Percentiles rank a stretch among this genome's conserved stretches.
phyloP scores from a whole-genome alignment of 2,329 filamentous ascomycete genomes.

The Pseudocercospora macadamiae region DNA sequence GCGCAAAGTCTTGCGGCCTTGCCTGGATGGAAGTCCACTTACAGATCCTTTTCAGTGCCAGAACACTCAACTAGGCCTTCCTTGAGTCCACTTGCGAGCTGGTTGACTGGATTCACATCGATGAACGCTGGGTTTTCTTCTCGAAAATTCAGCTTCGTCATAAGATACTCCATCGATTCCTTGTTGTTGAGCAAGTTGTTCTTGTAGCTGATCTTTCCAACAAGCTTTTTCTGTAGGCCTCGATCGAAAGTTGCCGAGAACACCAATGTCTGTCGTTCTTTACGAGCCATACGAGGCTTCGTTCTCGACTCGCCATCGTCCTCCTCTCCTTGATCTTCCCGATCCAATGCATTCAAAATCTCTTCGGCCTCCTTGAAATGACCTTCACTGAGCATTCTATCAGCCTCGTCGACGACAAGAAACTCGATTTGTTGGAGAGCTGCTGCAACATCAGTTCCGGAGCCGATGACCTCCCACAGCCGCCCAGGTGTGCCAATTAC shows the following conservation, averaged over 20 bases:
- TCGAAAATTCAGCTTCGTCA: constrained; percentile 86
- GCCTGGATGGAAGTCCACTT: too few species aligned
- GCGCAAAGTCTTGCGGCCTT: too few species aligned
- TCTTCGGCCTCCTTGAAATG: constrained; percentile 94
- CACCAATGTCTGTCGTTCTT: constrained; percentile 77
- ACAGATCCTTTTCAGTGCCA: constrained; percentile 96
- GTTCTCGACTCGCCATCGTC: constrained; percentile 37
- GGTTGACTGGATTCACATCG: constrained; percentile 84
- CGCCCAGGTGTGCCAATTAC: constrained; percentile 84
- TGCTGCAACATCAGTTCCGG: constrained; percentile 68
- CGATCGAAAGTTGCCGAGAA: constrained; percentile 97
- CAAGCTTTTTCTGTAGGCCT: constrained; percentile 85
- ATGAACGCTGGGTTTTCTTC: constrained; percentile 85
- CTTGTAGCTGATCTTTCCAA: constrained; percentile 69
- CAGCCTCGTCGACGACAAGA: constrained; percentile 90
- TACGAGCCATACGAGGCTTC: too few species aligned
- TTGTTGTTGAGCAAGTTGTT: constrained; percentile 69
- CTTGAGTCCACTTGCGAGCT: constrained; percentile 83
- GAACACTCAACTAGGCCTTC: constrained; percentile 92
- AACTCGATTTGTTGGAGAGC: constrained; percentile 76
- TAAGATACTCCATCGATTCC: constrained; percentile 73
- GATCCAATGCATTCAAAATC: constrained; percentile 79
- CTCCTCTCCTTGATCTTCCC: constrained; percentile 55
- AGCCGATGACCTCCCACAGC: constrained; percentile 89
- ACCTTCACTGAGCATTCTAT: constrained; percentile 86